phyloP scores from a whole-genome alignment of 345 rosid genomes.

The Eucalyptus tenuipes region DNA sequence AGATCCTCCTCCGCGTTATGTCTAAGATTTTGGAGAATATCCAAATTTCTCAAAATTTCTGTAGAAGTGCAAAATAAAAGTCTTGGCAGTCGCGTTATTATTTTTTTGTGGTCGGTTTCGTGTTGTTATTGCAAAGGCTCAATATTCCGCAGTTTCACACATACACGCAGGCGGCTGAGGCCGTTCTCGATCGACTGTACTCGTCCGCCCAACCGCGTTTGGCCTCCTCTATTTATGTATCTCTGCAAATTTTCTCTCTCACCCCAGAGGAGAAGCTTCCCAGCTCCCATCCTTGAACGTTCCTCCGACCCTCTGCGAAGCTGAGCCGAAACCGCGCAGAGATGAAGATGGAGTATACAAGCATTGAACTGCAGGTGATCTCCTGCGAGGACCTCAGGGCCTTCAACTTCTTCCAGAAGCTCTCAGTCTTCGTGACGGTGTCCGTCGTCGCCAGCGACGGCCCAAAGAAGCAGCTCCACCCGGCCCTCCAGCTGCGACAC shows the following conservation, averaged over 20 bases:
- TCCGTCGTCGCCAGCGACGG: constrained; percentile 5
- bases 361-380: too few species aligned
- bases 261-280: background rate
- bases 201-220: background rate
- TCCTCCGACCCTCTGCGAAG: background rate
- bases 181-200: background rate
- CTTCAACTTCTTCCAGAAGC: too few species aligned
- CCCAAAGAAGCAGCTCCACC: background rate
- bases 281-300: background rate
- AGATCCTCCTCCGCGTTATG: background rate
- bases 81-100: background rate
- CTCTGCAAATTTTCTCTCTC: background rate
- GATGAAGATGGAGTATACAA: too few species aligned
- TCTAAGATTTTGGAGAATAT: background rate
- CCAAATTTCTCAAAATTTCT: background rate
- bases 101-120: background rate
- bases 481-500: constrained; percentile 5
- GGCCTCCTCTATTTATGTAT: background rate
- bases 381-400: too few species aligned
- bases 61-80: background rate
- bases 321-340: too few species aligned
- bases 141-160: background rate
- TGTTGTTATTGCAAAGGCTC: background rate
- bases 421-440: constrained; percentile 7
- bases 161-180: background rate